Evolutionary conservation across 2,329 filamentous ascomycete species (phyloP), one percentile per base, ranked within the genome.

Genomic region (Alternaria hordeiaustralica): DNA sequence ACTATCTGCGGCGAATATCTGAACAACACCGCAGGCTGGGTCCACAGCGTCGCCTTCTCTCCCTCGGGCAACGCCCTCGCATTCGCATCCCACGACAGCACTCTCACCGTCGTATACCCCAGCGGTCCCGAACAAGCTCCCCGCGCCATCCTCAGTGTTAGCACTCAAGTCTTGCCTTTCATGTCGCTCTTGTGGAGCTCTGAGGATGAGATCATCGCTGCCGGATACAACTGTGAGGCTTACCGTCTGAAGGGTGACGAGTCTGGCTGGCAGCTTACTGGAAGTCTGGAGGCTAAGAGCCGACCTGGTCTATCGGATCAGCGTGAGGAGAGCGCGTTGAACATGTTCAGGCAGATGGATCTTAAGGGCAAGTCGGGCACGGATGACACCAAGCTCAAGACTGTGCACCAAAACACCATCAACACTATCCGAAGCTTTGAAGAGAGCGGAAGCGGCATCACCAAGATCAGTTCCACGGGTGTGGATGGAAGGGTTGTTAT

Each of bases 291-390:
- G 82, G 84, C 85, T 53, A 94, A 94, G 82, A 78, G 87, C 54
- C 83, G 86, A 6, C 84, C 86, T 26, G 90, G 87, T 45, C 79
- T 85, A 59, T 83, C 81, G 3, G 89, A 87, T 61, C 87, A 88
- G 59, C 87, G 91, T 30, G 96, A 98, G 82, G 96, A 98, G 80
- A 96, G 92, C 69, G 96, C 96, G 23, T 84, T 97, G 79, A 97
- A 98, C 82, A 97, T 98, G 93, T 99, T 99, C 84, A 89, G 90
- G 75, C 94, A 97, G 84, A 98, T 99, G 96, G 96, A 99, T 81
- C 86, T 99, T 69, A 97, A 96, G 86, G 96, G 96, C 66, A 97
- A 97, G 82, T 63, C 58, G 36, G 68, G 68, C 55, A 84, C 86
- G 60, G 94, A 97, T 75, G 94, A 98, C 79, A 97, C 94, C 5